Base-by-base conservation (phyloP, 495 filamentous ascomycete species). In the Paragyromitra xinjiangensis region DNA sequence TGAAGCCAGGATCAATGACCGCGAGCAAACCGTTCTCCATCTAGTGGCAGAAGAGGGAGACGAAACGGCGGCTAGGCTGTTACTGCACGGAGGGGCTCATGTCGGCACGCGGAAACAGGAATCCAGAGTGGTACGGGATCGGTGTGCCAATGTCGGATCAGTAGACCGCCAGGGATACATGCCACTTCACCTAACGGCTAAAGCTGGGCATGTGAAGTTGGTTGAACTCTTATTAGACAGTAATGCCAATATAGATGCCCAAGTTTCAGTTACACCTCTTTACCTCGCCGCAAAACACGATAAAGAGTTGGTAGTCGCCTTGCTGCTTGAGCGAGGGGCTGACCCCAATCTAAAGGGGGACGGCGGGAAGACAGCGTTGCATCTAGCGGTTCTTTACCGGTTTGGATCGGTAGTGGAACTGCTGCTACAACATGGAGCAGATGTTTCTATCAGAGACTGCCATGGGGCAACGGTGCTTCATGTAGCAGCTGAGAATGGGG, bases 151-250 rank as follows among this genome's bases (percentile, higher is more conserved):
- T 45, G 62, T 73, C 37, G 16, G 70, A 16, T 64, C 59, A 37
- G 48, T 73, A 7, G 70, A 73, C 51, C 37, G 51, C 50, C 34
- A 66, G 22, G 70, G 70, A 3, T 73, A 67, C 44, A 73, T 64
- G 50, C 70, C 70, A 51, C 70, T 73, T 58, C 70, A 73, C 39
- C 62, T 66, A 65, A 64, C 70, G 11, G 70, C 62, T 7, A 66
- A 24, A 67, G 50, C 48, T 34, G 70, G 70, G 34, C 62, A 73
- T 14, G 16, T 55, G 56, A 66, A 66, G 62, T 44, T 71, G 58
- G 69, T 71, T 16, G 56, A 71, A n/a, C 69, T 63, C 19, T 37
- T 71, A 11, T 26, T 73, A 65, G 70, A 73, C 70, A 73, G 26
- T 29, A 24, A 64, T 45, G 70, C 70, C 50, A 48, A 42, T 22